These are phyloP conservation scores for Mycena vulgaris DNA, from an alignment of 768 basidiomycete species.

Conservation along the genomic window DNA sequence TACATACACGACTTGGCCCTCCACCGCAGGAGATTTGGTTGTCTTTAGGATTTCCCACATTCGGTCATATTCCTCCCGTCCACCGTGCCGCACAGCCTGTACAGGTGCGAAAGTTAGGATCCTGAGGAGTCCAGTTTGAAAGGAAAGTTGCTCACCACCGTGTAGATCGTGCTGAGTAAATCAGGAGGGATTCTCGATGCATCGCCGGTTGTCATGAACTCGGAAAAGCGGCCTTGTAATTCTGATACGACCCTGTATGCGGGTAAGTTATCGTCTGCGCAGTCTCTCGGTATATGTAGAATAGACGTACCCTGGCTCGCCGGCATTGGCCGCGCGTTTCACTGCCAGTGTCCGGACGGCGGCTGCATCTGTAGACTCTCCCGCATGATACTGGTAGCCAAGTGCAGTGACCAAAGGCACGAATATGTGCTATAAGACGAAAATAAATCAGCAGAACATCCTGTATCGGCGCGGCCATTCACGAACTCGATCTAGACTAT, in stretches of 20 bases:
- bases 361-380: constrained; percentile 66
- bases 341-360: constrained; percentile 75
- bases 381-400: constrained; percentile 68
- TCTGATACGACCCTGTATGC: not conserved
- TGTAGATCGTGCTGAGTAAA: not conserved
- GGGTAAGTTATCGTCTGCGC: not conserved
- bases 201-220: not conserved
- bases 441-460: not conserved
- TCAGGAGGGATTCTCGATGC: constrained; percentile 5
- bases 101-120: not conserved
- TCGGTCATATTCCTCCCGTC: constrained; percentile 68
- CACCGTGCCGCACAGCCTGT: constrained; percentile 69
- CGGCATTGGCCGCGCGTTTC: constrained; percentile 56
- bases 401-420: constrained; percentile 70
- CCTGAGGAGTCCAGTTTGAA: not conserved
- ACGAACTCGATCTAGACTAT: constrained; percentile 58
- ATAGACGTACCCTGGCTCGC: constrained; percentile 52
- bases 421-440: constrained; percentile 53
- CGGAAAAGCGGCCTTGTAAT: not conserved
- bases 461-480: not conserved
- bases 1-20: constrained; percentile 62
- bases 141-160: not conserved
- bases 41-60: constrained; percentile 66
- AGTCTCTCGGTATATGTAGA: too few relatives aligned
- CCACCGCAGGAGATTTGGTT: constrained; percentile 67